Evolutionary conservation across 2,329 filamentous ascomycete genomes (phyloP), one percentile per base, ranked within the genome.

Genomic region (Talaromyces sp.): DNA sequence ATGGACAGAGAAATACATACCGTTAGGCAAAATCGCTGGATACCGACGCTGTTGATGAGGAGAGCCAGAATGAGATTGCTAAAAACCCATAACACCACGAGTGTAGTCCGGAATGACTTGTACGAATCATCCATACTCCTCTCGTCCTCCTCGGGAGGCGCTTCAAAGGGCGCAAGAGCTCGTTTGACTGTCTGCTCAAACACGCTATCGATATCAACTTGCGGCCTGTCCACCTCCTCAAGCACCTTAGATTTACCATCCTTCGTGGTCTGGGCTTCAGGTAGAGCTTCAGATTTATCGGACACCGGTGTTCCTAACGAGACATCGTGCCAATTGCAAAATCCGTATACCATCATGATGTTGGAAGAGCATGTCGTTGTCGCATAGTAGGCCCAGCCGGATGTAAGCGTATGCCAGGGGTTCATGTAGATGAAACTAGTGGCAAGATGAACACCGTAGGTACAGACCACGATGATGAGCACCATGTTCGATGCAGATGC

Each of bases 271-370:
- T 89, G 85, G 1, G 89, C 93, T 19, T 92, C 94, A 0, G 93
- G 93, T 13, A 97, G 81, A 22, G 89, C 88, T 67, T 97, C 92
- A 19, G 87, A 85, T 76, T 95, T 95, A 78, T 97, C 93, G 5
- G 92, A 89, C 68, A 93, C 93, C 82, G 97, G 97, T 76, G 93
- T 97, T 82, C 93, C 93, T 91, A 93, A 97, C 11, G 92, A 96
- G 47, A 97, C 93, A 78, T 97, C 93, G 77, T 97, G 93, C 93
- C 92, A 97, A 79, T 97, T 97, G 86, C 91, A 94, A 83, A 96
- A 97, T 54, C 93, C 91, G 76, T 97, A 97, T 47, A 97, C 91
- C 84, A 95, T 97, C 69, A 97, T 86, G 65, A 97, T 93, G 80
- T 97, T 97, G 84, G 96, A 91, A 77, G 96, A 96, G 11, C 91